These are phyloP conservation scores for Fusarium concolor DNA, from an alignment of 2,329 filamentous ascomycete genomes.

Conservation along the genomic window DNA sequence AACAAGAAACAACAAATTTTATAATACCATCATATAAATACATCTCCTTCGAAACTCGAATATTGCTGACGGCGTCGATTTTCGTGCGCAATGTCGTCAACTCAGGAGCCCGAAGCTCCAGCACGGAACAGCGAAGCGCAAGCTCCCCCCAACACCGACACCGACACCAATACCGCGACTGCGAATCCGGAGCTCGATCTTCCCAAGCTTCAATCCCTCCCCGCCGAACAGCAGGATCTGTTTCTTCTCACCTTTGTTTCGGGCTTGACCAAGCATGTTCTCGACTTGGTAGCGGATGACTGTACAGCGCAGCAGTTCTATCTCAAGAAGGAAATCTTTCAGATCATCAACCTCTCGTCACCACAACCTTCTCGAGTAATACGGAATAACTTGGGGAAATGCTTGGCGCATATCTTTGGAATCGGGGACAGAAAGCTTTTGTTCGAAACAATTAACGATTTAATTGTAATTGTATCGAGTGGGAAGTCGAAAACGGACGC, in stretches of 20 bases:
- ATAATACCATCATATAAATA: conserved; percentile 16
- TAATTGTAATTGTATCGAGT: conserved; percentile 77
- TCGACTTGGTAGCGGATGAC: conserved; percentile 78
- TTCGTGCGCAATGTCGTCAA: conserved; percentile 52
- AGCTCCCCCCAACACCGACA: conserved; percentile 48
- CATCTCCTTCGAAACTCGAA: conserved; percentile 11
- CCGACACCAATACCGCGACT: conserved; percentile 56
- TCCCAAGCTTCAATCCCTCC: conserved; percentile 86
- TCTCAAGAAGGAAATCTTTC: conserved; percentile 93
- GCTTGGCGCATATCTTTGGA: conserved; percentile 83
- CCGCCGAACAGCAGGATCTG: conserved; percentile 94
- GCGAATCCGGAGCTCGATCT: conserved; percentile 86
- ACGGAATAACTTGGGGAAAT: conserved; percentile 87
- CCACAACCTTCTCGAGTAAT: conserved; percentile 89
- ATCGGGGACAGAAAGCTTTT: conserved; percentile 91
- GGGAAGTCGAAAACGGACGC: conserved; percentile 81
- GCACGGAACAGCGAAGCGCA: conserved; percentile 47
- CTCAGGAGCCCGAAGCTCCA: conserved; percentile 52
- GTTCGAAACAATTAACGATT: conserved; percentile 93
- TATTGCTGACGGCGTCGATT: conserved; percentile 37
- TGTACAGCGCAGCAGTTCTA: conserved; percentile 90
- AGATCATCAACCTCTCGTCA: conserved; percentile 86
- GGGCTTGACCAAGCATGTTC: conserved; percentile 83
- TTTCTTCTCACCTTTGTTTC: conserved; percentile 92
- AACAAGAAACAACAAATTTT: conserved; percentile 25